These are phyloP conservation scores for Aspergillus ostianus DNA, from an alignment of 495 filamentous ascomycete genomes.

Conservation along the genomic window DNA sequence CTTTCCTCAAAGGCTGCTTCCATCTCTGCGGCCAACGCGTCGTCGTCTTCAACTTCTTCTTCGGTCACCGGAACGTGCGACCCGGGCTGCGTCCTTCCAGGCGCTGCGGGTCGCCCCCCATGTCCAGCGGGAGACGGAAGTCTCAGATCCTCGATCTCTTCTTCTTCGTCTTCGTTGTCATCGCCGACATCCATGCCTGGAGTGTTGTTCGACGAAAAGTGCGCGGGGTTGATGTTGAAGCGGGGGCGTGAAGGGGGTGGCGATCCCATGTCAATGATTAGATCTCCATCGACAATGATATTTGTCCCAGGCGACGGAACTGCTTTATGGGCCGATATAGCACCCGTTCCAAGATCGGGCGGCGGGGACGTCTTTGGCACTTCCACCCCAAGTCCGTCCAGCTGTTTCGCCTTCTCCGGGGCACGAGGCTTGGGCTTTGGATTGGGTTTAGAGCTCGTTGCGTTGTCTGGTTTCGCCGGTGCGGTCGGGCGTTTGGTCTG, in stretches of 20 bases:
- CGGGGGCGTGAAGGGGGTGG: slow-evolving; percentile 36
- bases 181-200: slow-evolving; percentile 25
- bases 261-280: slow-evolving; percentile 53
- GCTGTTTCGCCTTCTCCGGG: slow-evolving; percentile 6
- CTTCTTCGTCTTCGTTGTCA: slow-evolving; percentile 36
- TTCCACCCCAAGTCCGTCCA: slow-evolving; percentile 13
- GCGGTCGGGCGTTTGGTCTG: slow-evolving; percentile 31
- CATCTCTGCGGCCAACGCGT: slow-evolving; percentile 46
- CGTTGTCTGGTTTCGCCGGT: slow-evolving; percentile 10
- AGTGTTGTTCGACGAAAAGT: slow-evolving; percentile 43
- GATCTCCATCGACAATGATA: slow-evolving; percentile 47
- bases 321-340: slow-evolving; percentile 32
- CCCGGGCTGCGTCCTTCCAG: slow-evolving; percentile 8
- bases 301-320: slow-evolving; percentile 42
- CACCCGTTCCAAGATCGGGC: slow-evolving; percentile 35
- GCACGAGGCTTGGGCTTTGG: slow-evolving; percentile 16
- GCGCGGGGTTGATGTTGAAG: slow-evolving; percentile 41
- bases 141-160: slow-evolving; percentile 41
- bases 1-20: slow-evolving; percentile 49
- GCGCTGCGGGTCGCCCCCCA: slow-evolving; percentile 15
- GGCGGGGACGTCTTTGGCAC: slow-evolving; percentile 26
- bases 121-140: slow-evolving; percentile 40
- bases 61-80: slow-evolving; percentile 12
- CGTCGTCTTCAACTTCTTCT: slow-evolving; percentile 38
- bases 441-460: slow-evolving; percentile 17